Evolutionary conservation across 257 asterid genomes (phyloP).

Genomic region (Solanum piurae): DNA sequence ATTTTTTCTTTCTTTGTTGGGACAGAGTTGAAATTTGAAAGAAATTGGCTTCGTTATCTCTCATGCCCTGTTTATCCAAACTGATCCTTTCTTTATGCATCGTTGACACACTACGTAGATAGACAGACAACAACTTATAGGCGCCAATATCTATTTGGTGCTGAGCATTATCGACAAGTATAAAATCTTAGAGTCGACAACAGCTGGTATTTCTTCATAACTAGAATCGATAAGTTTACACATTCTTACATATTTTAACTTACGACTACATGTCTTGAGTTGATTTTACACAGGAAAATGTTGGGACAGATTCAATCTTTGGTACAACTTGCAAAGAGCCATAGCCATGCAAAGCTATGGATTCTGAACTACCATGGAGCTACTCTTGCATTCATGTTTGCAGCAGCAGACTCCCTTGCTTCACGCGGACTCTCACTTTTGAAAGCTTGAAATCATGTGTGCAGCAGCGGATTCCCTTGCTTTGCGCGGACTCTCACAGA

Average conservation of each 20-base stretch:
- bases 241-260: not conserved
- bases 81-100: not conserved
- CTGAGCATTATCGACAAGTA: not conserved
- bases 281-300: not conserved
- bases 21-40: not conserved
- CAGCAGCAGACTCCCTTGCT: slow-evolving; percentile 7
- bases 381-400: not conserved
- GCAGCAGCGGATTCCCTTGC: slow-evolving; percentile 11
- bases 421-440: not conserved
- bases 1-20: not conserved
- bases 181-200: not conserved
- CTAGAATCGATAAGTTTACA: not conserved
- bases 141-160: not conserved
- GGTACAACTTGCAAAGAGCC: not conserved
- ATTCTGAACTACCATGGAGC: not conserved
- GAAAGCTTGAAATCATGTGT: not conserved
- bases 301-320: not conserved
- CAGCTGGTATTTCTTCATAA: not conserved
- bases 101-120: not conserved
- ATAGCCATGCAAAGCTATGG: not conserved
- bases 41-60: not conserved
- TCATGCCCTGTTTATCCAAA: not conserved
- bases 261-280: not conserved
- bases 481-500: not conserved
- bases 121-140: not conserved